Evolutionary conservation across 1,284 basidiomycete genomes (phyloP).

Genomic region (Hemileia vastatrix): DNA sequence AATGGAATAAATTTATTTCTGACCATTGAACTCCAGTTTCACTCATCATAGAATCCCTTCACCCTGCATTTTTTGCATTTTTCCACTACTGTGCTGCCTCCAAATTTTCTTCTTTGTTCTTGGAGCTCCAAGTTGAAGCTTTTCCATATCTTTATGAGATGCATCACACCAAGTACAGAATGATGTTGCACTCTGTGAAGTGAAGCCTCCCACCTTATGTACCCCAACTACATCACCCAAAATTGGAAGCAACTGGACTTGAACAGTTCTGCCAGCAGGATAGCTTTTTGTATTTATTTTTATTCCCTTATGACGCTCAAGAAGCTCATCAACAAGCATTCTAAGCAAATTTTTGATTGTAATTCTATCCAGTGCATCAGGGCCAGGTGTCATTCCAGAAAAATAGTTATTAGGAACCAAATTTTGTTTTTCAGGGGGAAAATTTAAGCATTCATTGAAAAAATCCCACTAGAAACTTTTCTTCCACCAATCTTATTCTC

Average conservation of each 20-base stretch:
- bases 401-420: constrained; percentile 2
- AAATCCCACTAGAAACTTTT: not conserved
- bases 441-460: not conserved
- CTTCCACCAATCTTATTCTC: not conserved
- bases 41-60: no score
- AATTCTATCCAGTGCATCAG: not conserved
- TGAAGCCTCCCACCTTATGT: constrained; percentile 1
- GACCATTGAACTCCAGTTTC: no score
- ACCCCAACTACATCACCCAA: constrained; percentile 6
- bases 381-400: constrained; percentile 6
- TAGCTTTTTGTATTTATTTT: not conserved
- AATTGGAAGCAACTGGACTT: not conserved
- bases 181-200: not conserved
- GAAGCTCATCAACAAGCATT: not conserved
- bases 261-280: not conserved
- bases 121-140: no score
- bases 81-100: no score
- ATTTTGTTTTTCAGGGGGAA: no score
- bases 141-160: not conserved
- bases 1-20: no score
- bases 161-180: not conserved
- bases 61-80: no score
- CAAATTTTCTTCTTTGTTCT: no score
- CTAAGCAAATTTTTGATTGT: constrained; percentile 2
- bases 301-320: not conserved